Evolutionary conservation across 2,329 filamentous ascomycete genomes (phyloP), one percentile per base, ranked within the genome.

Genomic region (Colletotrichum cuscutae): DNA sequence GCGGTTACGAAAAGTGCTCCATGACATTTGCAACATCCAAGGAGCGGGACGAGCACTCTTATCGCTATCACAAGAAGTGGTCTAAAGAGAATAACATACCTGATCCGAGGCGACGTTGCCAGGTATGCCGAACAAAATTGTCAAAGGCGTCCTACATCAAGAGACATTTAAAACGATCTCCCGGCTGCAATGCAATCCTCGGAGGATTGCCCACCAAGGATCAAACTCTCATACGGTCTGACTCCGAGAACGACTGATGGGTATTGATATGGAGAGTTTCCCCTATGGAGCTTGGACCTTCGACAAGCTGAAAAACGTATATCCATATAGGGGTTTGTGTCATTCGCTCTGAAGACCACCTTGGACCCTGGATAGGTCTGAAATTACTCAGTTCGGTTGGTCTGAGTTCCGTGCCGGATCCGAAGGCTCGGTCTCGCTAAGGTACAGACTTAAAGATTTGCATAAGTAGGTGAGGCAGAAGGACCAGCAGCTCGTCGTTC

Each of bases 101-200:
- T 12, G 62, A 65, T 32, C 62, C 62, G 3, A 49, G 62, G 22
- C 62, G 62, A n/a, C 30, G 52, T 7, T 65, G 62, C 22, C 24
- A 28, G 15, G 9, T 28, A 1, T 65, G 62, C 22, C 30, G 62
- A 13, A 22, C 3, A 15, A 42, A 37, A 24, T 7, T 65, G 6
- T 15, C 62, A 2, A 65, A 57, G 15, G 11, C 62, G 4, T 65
- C 32, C 6, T 37, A 1, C 1, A 65, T 65, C 15, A 65, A 65
- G 28, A 65, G 15, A 8, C 62, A 65, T 5, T 28, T 65, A 3
- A 8, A 13, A 8, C 49, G 49, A 12, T 30, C 13, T 5, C 2
- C 2, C 1, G 4, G 19, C 1, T 65, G 52, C 12, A 65, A 65
- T 1, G 24, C 3, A 28, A 2, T 56, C 13, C 3, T 65, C 2